A percentile compares a stretch with the other conserved stretches of the same genome.
phyloP scores from a whole-genome alignment of 2,329 filamentous ascomycete species.

The Penicillium sp. region DNA sequence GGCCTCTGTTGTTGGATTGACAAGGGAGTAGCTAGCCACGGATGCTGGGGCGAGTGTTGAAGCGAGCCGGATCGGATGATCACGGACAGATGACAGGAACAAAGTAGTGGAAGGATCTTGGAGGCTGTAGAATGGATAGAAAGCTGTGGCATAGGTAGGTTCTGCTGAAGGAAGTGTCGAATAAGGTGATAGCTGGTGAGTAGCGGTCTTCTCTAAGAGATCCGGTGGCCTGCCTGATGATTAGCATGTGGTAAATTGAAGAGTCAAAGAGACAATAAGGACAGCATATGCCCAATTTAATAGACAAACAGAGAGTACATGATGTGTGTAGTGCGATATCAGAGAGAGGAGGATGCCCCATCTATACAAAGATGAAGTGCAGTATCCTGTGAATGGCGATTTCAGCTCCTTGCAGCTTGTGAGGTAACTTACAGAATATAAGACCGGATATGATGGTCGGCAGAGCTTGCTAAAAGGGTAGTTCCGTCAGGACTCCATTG shows the following conservation, averaged over 20 bases:
- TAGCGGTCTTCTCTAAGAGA: slow-evolving; percentile 50
- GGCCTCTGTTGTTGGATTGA: slow-evolving; percentile 62
- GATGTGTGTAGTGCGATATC: background rate
- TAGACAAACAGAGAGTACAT: background rate
- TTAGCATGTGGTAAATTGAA: slow-evolving; percentile 14
- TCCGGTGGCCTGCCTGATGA: slow-evolving; percentile 50
- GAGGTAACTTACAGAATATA: slow-evolving; percentile 56
- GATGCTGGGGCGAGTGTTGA: slow-evolving; percentile 59
- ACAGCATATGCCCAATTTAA: no score
- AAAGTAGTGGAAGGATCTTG: slow-evolving; percentile 57
- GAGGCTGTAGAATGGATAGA: slow-evolving; percentile 62
- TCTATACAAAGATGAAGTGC: background rate
- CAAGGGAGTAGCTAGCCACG: slow-evolving; percentile 61
- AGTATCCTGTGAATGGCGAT: background rate
- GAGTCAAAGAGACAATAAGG: no score
- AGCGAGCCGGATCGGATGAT: slow-evolving; percentile 62
- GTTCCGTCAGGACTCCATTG: slow-evolving; percentile 64
- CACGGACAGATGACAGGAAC: slow-evolving; percentile 58
- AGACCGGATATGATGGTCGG: slow-evolving; percentile 58
- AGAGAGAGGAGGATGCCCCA: background rate
- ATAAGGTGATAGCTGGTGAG: slow-evolving; percentile 53
- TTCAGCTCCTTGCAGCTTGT: background rate
- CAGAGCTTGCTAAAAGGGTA: slow-evolving; percentile 60
- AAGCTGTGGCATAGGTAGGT: slow-evolving; percentile 60
- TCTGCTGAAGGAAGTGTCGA: slow-evolving; percentile 54